Conservation (phyloP, 192 early-diverging fungal species). For the Backusella circina region DNA sequence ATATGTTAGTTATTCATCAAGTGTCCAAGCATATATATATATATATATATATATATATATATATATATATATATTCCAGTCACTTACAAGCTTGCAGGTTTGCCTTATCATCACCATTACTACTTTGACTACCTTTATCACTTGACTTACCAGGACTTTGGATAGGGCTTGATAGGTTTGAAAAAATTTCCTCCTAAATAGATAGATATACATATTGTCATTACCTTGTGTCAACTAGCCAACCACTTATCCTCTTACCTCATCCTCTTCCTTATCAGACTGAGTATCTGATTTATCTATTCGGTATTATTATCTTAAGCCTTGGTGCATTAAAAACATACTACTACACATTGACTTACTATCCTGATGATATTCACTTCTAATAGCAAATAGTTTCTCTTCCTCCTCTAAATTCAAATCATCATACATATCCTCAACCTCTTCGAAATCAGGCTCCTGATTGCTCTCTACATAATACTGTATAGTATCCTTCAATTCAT, state of each 20-base stretch:
- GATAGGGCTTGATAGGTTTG: neutral
- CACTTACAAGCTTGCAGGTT: neutral
- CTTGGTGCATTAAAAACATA: too few species aligned
- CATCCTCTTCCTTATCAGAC: neutral
- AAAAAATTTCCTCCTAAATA: neutral
- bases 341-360: too few species aligned
- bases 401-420: constrained; percentile 90
- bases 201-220: neutral
- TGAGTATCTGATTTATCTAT: constrained; percentile 8
- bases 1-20: too few species aligned
- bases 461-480: constrained; percentile 91
- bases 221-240: too few species aligned
- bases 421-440: constrained; percentile 93
- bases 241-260: neutral
- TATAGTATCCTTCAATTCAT: constrained; percentile 82
- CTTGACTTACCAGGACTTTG: neutral
- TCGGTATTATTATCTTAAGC: too few species aligned
- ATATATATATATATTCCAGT: neutral
- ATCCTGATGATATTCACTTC: constrained; percentile 62
- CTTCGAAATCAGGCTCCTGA: constrained; percentile 83
- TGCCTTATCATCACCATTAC: neutral
- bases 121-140: neutral
- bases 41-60: too few species aligned
- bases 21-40: too few species aligned
- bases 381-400: constrained; percentile 76